Evolutionary conservation across 306 rosid genomes (phyloP), one percentile per base, ranked within the genome.

Genomic region (Cicer yamashitae): DNA sequence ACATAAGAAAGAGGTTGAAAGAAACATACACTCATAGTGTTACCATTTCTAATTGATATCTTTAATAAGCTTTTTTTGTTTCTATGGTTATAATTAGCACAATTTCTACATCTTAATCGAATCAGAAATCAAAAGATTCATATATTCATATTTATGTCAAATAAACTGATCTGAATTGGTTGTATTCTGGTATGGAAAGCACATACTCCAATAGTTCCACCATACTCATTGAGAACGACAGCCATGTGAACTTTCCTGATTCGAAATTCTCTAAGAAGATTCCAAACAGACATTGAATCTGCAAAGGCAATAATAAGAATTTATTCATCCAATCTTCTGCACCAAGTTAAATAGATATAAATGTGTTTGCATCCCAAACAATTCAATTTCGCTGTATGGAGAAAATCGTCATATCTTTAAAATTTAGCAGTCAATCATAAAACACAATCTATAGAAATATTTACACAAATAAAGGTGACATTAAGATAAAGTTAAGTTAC

Each of bases 221-320:
- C 99, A 38, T 96, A 96, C 87, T 96, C 99, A 1, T 96, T 96
- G 72, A 90, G 97, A 78, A 96, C 98, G 60, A 96, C 97, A 18
- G 99, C 98, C 98, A 96, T 96, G 98, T 96, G 99, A 84, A 96
- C 99, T 79, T 96, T 92, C 82, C 97, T 87, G 83, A 96, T 92
- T 80, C 98, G 91, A 60, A 96, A 96, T 88, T 96, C 99, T 81
- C 99, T 87, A 68, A 96, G 98, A 88, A 96, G 99, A 89, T 96
- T 92, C 99, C 99, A 96, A 60, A 96, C 98, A 30, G 94, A 96
- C 99, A 96, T 96, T 73, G 98, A 92, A 96, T 96, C 98, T 96
- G 91, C 85, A 92, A 72, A 79, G 84, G 40, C 70, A 58, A 37
- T 67, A 50, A 80, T 47, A 80, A 79, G 64, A 84, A 75, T 64